phyloP scores from a whole-genome alignment of 768 basidiomycete genomes.

The Tylopilus balloui region DNA sequence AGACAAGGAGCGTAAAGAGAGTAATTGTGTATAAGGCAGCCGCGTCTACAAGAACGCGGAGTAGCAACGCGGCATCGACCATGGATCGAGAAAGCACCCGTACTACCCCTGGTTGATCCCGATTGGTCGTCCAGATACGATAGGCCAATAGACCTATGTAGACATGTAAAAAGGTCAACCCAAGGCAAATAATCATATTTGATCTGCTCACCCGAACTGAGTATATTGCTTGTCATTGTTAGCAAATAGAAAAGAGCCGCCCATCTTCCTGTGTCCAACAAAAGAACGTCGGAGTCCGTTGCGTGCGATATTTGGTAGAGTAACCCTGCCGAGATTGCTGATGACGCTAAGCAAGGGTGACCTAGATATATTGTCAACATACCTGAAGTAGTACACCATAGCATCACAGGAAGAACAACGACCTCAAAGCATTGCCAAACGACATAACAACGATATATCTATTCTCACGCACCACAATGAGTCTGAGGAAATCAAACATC shows the following conservation, averaged over 20 bases:
- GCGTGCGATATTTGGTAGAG: constrained; percentile 2
- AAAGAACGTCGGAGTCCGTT: neutral
- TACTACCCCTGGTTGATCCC: constrained; percentile 1
- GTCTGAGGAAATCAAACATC: neutral
- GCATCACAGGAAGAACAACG: constrained; percentile 9
- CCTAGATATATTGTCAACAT: neutral
- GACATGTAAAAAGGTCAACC: neutral
- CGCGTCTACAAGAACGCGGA: constrained; percentile 18
- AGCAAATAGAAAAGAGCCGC: constrained; percentile 14
- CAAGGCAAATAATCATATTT: neutral
- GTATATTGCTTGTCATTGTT: constrained; percentile 19
- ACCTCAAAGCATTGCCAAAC: constrained; percentile 16
- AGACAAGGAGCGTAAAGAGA: constrained; percentile 12
- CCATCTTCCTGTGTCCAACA: constrained; percentile 6
- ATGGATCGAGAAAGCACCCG: constrained; percentile 9
- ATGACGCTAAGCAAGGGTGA: neutral
- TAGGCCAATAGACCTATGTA: constrained; percentile 12
- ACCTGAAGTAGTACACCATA: constrained; percentile 21
- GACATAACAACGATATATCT: constrained; percentile 25
- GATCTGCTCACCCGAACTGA: constrained; percentile 17
- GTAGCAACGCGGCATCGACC: constrained; percentile 3
- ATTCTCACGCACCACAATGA: neutral
- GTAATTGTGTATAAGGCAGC: constrained; percentile 13
- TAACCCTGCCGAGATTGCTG: constrained; percentile 10
- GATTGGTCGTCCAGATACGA: constrained; percentile 16